A percentile compares a stretch with the other conserved stretches of the same genome.
Conservation (phyloP, 2,329 filamentous ascomycete species). For the Neonectria sp. region DNA sequence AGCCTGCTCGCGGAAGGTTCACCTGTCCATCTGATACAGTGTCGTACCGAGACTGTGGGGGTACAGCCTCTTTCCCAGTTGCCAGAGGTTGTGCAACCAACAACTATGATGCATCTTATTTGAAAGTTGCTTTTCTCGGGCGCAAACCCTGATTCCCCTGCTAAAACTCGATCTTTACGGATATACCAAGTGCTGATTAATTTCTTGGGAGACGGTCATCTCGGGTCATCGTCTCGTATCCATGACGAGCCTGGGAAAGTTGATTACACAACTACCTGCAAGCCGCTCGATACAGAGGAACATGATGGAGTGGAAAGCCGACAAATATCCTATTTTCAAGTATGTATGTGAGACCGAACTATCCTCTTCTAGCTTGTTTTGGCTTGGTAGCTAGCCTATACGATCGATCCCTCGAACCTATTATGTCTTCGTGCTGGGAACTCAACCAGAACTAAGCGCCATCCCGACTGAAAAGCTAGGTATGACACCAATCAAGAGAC, state of each 20-base stretch:
- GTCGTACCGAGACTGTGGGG: constrained; percentile 12
- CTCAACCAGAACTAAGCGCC: neutral
- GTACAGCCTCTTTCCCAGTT: neutral
- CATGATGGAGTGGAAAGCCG: no score
- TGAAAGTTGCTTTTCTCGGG: constrained; percentile 9
- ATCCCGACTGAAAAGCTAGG: neutral
- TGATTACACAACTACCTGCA: neutral
- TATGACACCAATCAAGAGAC: neutral
- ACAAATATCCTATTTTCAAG: no score
- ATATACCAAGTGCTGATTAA: neutral
- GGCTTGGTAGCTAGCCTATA: neutral
- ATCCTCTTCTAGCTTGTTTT: neutral
- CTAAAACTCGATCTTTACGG: neutral
- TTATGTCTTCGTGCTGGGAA: neutral
- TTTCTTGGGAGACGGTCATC: neutral
- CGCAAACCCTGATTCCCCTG: neutral
- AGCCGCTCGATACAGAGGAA: neutral
- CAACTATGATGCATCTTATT: neutral
- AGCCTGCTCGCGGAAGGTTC: constrained; percentile 1
- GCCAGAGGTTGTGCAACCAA: neutral
- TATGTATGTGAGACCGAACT: neutral
- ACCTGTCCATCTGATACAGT: constrained; percentile 4
- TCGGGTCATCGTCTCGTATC: neutral
- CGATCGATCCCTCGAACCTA: neutral
- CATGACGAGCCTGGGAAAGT: neutral